phyloP scores from a whole-genome alignment of 768 basidiomycete species.

The Pisolithus marmoratus region DNA sequence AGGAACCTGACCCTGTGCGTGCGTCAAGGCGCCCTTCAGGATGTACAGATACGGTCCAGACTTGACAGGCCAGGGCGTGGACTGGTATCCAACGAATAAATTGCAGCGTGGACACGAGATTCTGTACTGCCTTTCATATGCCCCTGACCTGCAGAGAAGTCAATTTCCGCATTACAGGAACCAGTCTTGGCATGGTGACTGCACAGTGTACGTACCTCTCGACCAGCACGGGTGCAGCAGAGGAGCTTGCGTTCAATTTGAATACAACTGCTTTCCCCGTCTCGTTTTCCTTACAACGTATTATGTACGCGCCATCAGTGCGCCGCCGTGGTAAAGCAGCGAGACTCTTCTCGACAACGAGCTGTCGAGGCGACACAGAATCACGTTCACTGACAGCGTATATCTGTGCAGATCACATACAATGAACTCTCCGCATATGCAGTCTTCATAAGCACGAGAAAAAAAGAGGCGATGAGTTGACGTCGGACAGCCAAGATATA shows the following conservation, averaged over 20 bases:
- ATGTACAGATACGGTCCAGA: conserved; percentile 78
- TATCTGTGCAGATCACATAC: conserved; percentile 39
- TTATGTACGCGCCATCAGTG: conserved; percentile 75
- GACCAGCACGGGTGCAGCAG: conserved; percentile 64
- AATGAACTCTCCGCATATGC: conserved; percentile 84
- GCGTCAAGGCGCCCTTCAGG: conserved; percentile 76
- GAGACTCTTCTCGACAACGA: conserved; percentile 75
- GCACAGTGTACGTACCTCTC: conserved; percentile 52
- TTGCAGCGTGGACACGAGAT: conserved; percentile 52
- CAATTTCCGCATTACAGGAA: not conserved
- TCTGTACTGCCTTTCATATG: conserved; percentile 72
- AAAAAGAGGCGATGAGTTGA: conserved; percentile 9
- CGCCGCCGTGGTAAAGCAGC: conserved; percentile 62
- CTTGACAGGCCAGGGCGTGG: conserved; percentile 69
- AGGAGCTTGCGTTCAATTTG: conserved; percentile 71
- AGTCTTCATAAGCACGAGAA: conserved; percentile 43
- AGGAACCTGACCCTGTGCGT: conserved; percentile 83
- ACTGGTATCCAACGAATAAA: conserved; percentile 62
- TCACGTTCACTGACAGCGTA: not conserved
- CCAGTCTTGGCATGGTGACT: conserved; percentile 1
- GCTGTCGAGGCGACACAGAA: conserved; percentile 35
- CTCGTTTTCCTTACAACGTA: conserved; percentile 65
- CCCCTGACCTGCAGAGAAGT: conserved; percentile 41
- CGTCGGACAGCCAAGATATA: conserved; percentile 1
- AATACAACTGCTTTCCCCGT: conserved; percentile 62